Evolutionary conservation across 306 rosid species (phyloP).

Genomic region (Glycine soja): DNA sequence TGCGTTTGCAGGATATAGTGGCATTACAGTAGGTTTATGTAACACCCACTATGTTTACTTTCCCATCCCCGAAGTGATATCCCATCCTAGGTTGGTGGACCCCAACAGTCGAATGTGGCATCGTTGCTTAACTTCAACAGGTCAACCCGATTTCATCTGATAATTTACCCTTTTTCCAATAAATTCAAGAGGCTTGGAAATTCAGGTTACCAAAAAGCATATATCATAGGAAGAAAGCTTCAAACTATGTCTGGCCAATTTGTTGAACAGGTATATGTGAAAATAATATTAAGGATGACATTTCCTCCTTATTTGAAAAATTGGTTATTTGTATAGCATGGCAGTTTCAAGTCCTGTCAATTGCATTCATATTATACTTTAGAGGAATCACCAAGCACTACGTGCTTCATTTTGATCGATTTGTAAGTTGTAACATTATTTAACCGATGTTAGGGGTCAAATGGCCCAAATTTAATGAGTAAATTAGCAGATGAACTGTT

Average conservation of each 20-base stretch:
- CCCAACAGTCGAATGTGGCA: constrained; percentile 99
- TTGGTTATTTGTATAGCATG: constrained; percentile 56
- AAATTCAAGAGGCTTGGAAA: constrained; percentile 49
- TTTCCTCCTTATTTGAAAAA: constrained; percentile 42
- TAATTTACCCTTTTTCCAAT: constrained; percentile 16
- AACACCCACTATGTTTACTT: constrained; percentile 96
- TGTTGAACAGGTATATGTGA: constrained; percentile 37
- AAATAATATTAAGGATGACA: constrained; percentile 65
- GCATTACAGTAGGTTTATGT: constrained; percentile 91
- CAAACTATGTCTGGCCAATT: constrained; percentile 43
- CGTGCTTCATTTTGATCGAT: constrained; percentile 47
- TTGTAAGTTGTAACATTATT: constrained; percentile 53
- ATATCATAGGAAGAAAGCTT: constrained; percentile 48
- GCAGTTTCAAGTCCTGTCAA: constrained; percentile 44
- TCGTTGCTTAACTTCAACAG: constrained; percentile 97
- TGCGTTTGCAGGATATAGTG: constrained; percentile 97
- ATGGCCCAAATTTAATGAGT: constrained; percentile 36
- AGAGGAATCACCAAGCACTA: constrained; percentile 43
- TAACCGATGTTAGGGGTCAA: constrained; percentile 26
- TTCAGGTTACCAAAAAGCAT: constrained; percentile 48
- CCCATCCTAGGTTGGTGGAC: constrained; percentile 84
- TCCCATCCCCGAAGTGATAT: constrained; percentile 95
- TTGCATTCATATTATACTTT: constrained; percentile 42
- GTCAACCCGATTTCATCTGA: constrained; percentile 93
- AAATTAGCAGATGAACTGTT: constrained; percentile 8